A percentile compares a stretch with the other conserved stretches of the same genome.
phyloP scores from a whole-genome alignment of 2,329 filamentous ascomycete species.

The Cylindrodendrum hubeiense region DNA sequence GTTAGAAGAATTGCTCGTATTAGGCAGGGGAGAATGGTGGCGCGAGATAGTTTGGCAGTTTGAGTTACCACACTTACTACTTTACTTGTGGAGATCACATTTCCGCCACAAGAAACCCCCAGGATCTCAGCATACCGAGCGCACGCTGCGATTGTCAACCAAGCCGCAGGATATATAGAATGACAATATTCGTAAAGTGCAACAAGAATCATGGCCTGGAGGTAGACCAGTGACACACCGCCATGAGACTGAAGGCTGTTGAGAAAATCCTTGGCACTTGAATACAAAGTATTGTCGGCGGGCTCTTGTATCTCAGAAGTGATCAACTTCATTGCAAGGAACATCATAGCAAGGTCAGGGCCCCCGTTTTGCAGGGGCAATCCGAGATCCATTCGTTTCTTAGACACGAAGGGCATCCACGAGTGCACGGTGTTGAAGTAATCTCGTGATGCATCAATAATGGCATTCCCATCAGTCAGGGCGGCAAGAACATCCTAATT shows the following conservation, averaged over 20 bases:
- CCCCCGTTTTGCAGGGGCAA: constrained; percentile 58
- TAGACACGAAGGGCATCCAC: constrained; percentile 62
- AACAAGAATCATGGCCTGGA: constrained; percentile 61
- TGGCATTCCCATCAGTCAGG: too few species aligned
- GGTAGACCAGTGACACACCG: constrained; percentile 54
- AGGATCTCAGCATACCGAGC: constrained; percentile 59
- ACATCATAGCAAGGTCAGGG: constrained; percentile 60
- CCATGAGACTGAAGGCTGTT: constrained; percentile 56
- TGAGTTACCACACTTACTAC: neutral
- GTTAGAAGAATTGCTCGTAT: constrained; percentile 50
- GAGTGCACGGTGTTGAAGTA: constrained; percentile 60
- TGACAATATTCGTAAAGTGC: constrained; percentile 63
- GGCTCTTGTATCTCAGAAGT: constrained; percentile 37
- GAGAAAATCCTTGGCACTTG: constrained; percentile 54
- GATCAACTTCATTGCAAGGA: constrained; percentile 62
- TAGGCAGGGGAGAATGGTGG: constrained; percentile 37
- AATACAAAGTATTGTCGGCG: too few species aligned
- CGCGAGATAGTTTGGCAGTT: too few species aligned
- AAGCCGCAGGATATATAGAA: constrained; percentile 63
- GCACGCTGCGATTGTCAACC: constrained; percentile 60
- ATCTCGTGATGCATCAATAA: too few species aligned
- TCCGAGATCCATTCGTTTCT: constrained; percentile 57
- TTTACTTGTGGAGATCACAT: constrained; percentile 10
- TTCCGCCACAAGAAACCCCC: constrained; percentile 52
- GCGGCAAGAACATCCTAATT: neutral